phyloP scores from a whole-genome alignment of 768 basidiomycete genomes.

The Trametes cingulata region DNA sequence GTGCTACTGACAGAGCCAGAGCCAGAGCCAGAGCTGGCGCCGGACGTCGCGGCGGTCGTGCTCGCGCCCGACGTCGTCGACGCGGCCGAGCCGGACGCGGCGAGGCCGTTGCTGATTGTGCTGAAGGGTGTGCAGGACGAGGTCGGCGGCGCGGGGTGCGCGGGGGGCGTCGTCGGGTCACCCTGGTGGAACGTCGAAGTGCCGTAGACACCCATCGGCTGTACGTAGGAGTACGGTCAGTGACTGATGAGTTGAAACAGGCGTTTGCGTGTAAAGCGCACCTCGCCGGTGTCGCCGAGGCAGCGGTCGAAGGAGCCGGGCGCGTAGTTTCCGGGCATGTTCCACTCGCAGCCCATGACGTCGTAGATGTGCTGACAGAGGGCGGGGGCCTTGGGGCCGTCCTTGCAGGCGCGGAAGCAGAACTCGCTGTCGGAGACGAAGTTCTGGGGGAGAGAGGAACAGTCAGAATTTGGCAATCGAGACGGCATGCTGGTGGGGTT shows the following conservation, averaged over 20 bases:
- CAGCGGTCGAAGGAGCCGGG: constrained; percentile 46
- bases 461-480: constrained; percentile 9
- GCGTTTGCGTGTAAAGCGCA: constrained; percentile 21
- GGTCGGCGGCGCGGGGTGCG: constrained; percentile 58
- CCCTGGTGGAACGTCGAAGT: constrained; percentile 69
- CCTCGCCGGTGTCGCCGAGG: constrained; percentile 51
- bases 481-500: neutral
- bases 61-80: neutral
- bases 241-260: neutral
- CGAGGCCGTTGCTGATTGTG: constrained; percentile 50
- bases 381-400: constrained; percentile 47
- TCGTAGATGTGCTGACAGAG: constrained; percentile 65
- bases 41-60: neutral
- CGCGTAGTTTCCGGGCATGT: constrained; percentile 54
- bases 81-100: neutral
- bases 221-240: neutral
- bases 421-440: constrained; percentile 61
- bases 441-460: constrained; percentile 44
- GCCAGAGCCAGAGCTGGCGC: neutral
- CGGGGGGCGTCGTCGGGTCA: constrained; percentile 50
- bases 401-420: constrained; percentile 72
- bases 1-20: constrained; percentile 3
- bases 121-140: constrained; percentile 56
- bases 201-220: constrained; percentile 73
- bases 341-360: constrained; percentile 60